These are phyloP conservation scores for Dactylellina drechsleri DNA, from an alignment of 2,329 filamentous ascomycete genomes.

Conservation along the genomic window DNA sequence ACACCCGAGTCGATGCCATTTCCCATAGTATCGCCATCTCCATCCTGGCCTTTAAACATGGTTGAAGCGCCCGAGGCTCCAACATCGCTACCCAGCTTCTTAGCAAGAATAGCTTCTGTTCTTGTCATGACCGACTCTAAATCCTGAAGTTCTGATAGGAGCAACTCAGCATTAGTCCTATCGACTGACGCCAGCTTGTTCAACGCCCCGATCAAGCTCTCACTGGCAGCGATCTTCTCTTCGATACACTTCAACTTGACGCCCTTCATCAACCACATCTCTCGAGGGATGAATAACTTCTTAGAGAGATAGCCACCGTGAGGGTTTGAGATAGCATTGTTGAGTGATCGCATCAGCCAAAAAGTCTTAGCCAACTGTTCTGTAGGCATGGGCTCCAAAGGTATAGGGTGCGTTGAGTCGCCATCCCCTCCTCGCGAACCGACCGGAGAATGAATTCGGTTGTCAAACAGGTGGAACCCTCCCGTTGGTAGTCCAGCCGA, in stretches of 20 bases:
- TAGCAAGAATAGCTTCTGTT: conserved; percentile 77
- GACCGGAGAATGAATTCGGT: conserved; percentile 75
- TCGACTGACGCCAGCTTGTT: conserved; percentile 85
- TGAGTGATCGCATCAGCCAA: conserved; percentile 95
- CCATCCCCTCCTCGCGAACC: conserved; percentile 67
- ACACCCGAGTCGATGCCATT: conserved; percentile 58
- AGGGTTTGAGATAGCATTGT: conserved; percentile 90
- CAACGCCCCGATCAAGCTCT: conserved; percentile 87
- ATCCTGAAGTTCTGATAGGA: conserved; percentile 92
- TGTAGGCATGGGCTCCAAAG: conserved; percentile 89
- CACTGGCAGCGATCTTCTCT: conserved; percentile 92
- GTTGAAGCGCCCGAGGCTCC: conserved; percentile 78
- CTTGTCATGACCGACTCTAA: conserved; percentile 87
- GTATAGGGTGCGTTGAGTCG: conserved; percentile 75
- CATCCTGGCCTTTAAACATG: conserved; percentile 73
- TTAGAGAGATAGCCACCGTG: conserved; percentile 91
- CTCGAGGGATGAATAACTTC: conserved; percentile 88
- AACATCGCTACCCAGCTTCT: conserved; percentile 92
- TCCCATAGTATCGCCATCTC: conserved; percentile 64
- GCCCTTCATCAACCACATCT: conserved; percentile 92
- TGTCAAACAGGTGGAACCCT: conserved; percentile 84
- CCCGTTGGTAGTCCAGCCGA: conserved; percentile 72
- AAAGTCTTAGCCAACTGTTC: conserved; percentile 92
- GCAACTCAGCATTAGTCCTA: conserved; percentile 87
- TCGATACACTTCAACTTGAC: conserved; percentile 92